phyloP scores from a whole-genome alignment of 2,329 filamentous ascomycete species.

The Ophiostoma tasmaniense region DNA sequence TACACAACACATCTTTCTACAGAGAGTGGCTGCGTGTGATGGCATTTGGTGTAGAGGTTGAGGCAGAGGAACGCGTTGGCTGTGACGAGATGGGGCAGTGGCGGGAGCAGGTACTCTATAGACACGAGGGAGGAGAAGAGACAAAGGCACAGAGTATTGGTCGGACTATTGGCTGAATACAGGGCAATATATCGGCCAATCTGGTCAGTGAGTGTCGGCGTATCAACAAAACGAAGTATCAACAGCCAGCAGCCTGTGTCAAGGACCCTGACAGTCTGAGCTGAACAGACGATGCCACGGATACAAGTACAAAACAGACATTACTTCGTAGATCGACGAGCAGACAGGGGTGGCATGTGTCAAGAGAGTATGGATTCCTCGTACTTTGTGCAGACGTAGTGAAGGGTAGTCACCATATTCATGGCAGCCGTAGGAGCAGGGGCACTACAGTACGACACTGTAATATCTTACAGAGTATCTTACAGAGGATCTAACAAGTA shows the following conservation, averaged over 20 bases:
- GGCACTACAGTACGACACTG: background rate
- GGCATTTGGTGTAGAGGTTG: background rate
- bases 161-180: background rate
- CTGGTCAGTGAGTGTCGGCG: too few relatives aligned
- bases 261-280: too few relatives aligned
- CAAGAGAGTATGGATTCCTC: too few relatives aligned
- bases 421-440: background rate
- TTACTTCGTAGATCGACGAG: too few relatives aligned
- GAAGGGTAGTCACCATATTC: background rate
- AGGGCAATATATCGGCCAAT: background rate
- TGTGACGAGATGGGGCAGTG: background rate
- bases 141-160: too few relatives aligned
- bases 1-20: background rate
- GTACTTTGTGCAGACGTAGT: too few relatives aligned
- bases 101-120: too few relatives aligned
- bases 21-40: background rate
- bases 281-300: too few relatives aligned
- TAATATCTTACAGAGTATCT: too few relatives aligned
- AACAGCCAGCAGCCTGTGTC: too few relatives aligned
- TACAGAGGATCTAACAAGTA: background rate
- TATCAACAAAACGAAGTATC: too few relatives aligned
- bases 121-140: background rate
- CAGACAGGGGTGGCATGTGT: background rate
- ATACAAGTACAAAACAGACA: background rate
- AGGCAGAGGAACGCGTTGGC: background rate